These are phyloP conservation scores for Verbascum thapsus DNA, from an alignment of 257 asterid genomes.

Conservation along the genomic window DNA sequence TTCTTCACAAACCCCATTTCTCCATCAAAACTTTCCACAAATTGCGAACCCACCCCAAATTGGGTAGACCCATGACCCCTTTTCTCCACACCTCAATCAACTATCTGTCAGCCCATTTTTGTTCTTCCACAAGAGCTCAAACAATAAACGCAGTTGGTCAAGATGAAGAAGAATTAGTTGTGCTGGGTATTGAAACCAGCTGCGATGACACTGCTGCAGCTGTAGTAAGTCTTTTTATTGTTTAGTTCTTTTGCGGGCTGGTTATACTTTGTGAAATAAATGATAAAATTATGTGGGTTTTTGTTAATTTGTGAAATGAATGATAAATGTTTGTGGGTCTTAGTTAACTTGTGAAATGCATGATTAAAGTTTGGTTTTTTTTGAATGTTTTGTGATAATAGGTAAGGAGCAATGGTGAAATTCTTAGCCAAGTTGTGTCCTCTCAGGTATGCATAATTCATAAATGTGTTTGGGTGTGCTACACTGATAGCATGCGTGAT, in stretches of 20 bases:
- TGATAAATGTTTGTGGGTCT: conserved; percentile 19
- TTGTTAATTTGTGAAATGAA: conserved; percentile 23
- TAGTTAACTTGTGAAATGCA: background rate
- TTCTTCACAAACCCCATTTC: conserved; percentile 35
- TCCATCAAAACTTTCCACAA: conserved; percentile 30
- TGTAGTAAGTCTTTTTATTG: conserved; percentile 54
- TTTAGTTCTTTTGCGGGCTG: conserved; percentile 14
- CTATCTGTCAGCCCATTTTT: conserved; percentile 31
- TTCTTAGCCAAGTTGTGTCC: conserved; percentile 88
- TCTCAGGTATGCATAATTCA: conserved; percentile 68
- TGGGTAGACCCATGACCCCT: conserved; percentile 21
- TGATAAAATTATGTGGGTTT: conserved; percentile 29
- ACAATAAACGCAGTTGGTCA: conserved; percentile 23
- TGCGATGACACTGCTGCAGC: conserved; percentile 99
- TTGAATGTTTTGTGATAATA: conserved; percentile 37
- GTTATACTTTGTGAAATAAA: conserved; percentile 21
- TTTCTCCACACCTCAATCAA: conserved; percentile 29
- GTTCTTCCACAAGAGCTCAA: conserved; percentile 31
- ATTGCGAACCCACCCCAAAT: conserved; percentile 21
- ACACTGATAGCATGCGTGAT: conserved; percentile 30
- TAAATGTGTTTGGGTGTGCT: conserved; percentile 15
- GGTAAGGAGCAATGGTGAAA: conserved; percentile 91
- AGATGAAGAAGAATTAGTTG: conserved; percentile 57
- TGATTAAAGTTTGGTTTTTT: conserved; percentile 23
- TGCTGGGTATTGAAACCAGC: conserved; percentile 94